Base-by-base conservation (phyloP, 2,329 filamentous ascomycete genomes). In the Alternaria sp. region DNA sequence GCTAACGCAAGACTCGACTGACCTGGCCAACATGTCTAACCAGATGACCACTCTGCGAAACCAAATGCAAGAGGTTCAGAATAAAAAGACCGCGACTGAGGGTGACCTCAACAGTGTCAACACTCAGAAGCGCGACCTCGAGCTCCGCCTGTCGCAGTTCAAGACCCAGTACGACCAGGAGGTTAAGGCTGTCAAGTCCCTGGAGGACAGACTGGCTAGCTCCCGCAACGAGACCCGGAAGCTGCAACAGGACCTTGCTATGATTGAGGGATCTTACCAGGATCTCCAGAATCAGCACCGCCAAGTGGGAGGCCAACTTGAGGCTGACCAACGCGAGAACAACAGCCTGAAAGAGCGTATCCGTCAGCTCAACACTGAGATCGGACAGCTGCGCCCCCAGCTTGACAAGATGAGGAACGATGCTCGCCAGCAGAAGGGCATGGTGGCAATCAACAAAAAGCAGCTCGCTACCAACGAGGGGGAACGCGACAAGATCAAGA, bases 371-470 rank as follows among this genome's bases (percentile, higher is more conserved):
- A 99, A 97, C 72, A 84, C 86, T 11, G 92, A 96, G 77, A 89
- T 97, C 68, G 84, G 87, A 17, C 89, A 93, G 77, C 81, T 98
- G 39, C 96, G 93, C 77, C 93, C 93, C 31, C 89, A 94, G 66
- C 87, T 99, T 51, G 95, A 99, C 76, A 98, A 97, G 82, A 84
- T 96, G 69, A 93, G 91, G 76, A 92, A 90, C 11, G 93, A 97
- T 69, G 93, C 93, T 26, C 88, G 95, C 40, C 95, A 98, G 77
- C 93, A 98, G 74, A 98, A 96, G 80, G 95, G 95, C 17, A 84
- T 98, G 65, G 94, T 96, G 29, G 93, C 95, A 41, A 99, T 99
- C 80, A 97, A 97, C 81, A 98, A 96, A 84, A 99, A 99, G 81
- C 95, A 99, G 79, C 82, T 98, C 60, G 87, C 90, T 34, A 97